phyloP scores from a whole-genome alignment of 352 stramenopile species.

The Globisporangium cylindrosporum region DNA sequence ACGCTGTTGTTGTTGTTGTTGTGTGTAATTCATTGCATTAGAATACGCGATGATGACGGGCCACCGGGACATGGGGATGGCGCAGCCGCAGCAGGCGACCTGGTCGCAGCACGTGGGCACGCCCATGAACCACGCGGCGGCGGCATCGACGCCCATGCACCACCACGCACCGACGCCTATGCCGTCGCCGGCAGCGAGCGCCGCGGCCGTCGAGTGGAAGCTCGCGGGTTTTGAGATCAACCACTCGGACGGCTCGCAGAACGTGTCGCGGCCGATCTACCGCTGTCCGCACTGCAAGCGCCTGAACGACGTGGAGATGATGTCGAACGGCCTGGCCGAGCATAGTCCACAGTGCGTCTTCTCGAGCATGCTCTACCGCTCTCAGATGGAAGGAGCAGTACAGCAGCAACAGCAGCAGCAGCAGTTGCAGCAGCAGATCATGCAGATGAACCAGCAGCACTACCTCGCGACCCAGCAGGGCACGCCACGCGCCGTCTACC shows the following conservation, averaged over 20 bases:
- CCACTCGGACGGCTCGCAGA: constrained; percentile 60
- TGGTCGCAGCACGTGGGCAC: constrained; percentile 15
- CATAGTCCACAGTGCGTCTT: constrained; percentile 63
- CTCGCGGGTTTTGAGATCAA: constrained; percentile 76
- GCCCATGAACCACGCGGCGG: constrained; percentile 9
- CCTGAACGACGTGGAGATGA: constrained; percentile 69
- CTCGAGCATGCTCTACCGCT: constrained; percentile 41
- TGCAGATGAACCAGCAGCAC: constrained; percentile 34
- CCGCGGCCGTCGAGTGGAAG: constrained; percentile 59
- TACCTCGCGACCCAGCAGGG: constrained; percentile 21
- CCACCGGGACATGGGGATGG: constrained; percentile 18
- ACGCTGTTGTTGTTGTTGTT: not conserved
- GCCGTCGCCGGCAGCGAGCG: constrained; percentile 14
- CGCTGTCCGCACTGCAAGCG: constrained; percentile 65
- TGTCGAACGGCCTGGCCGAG: constrained; percentile 52
- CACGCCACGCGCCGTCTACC: not conserved
- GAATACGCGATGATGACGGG: constrained; percentile 14
- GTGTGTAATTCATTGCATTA: not conserved
- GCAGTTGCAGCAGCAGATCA: constrained; percentile 30
- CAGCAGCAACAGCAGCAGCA: constrained; percentile 24
- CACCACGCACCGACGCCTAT: constrained; percentile 16
- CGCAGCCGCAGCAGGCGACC: not conserved
- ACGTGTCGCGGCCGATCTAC: constrained; percentile 72
- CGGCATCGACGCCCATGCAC: constrained; percentile 7
- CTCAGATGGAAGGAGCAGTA: constrained; percentile 44